Percentiles rank a stretch among this genome's conserved stretches.
Conservation (phyloP, 257 asterid genomes). For the Anisodus acutangulus region DNA sequence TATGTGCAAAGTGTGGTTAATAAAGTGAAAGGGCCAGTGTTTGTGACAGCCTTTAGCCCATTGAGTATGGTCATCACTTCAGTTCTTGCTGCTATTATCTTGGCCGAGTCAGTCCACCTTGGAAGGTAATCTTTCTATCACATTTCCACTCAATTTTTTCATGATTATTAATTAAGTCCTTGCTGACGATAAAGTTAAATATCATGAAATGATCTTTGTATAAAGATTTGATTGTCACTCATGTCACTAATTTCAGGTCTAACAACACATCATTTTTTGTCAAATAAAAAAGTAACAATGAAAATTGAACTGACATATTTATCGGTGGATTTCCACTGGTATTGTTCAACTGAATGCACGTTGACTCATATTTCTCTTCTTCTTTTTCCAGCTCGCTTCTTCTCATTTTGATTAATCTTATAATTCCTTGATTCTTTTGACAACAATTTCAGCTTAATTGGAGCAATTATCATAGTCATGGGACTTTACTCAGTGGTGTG, state of each 20-base stretch:
- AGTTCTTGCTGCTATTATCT: conserved; percentile 62
- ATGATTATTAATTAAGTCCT: neutral
- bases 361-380: too few relatives aligned
- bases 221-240: neutral
- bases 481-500: conserved; percentile 83
- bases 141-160: neutral
- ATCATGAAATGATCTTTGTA: neutral
- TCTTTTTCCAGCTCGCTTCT: neutral
- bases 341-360: too few relatives aligned
- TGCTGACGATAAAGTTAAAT: neutral
- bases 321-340: too few relatives aligned
- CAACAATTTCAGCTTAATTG: conserved; percentile 56
- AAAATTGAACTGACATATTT: too few relatives aligned
- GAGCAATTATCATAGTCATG: conserved; percentile 65
- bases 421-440: neutral
- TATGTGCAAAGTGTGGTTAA: conserved; percentile 75
- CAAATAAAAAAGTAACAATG: neutral
- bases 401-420: neutral
- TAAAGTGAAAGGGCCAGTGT: conserved; percentile 73
- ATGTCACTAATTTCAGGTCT: neutral
- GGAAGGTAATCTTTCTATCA: conserved; percentile 59
- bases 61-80: conserved; percentile 80
- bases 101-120: conserved; percentile 73
- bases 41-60: conserved; percentile 83
- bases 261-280: neutral